phyloP scores from a whole-genome alignment of 164 flowering plant genomes.

The Kalanchoe fedtschenkoi region DNA sequence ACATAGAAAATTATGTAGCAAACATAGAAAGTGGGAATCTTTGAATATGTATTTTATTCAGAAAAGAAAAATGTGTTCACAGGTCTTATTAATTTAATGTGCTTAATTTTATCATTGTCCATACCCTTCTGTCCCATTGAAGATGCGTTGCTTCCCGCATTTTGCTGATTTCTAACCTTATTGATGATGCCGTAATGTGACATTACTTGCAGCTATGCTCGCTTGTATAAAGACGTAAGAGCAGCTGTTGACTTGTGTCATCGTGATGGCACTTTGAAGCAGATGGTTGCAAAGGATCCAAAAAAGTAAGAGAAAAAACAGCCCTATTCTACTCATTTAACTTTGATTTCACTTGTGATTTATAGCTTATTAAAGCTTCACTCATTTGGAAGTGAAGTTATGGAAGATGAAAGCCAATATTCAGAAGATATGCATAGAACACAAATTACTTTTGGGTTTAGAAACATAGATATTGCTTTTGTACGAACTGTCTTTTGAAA shows the following conservation, averaged over 20 bases:
- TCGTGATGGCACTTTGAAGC: slow-evolving; percentile 96
- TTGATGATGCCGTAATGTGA: background rate
- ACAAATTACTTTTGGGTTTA: too few relatives aligned
- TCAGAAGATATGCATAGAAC: too few relatives aligned
- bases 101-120: background rate
- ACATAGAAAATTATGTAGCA: too few relatives aligned
- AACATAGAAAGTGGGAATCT: too few relatives aligned
- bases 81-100: background rate
- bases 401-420: too few relatives aligned
- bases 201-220: slow-evolving; percentile 51
- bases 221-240: slow-evolving; percentile 87
- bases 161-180: background rate
- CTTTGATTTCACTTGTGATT: background rate
- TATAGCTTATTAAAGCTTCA: background rate
- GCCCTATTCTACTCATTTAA: background rate
- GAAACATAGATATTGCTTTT: too few relatives aligned
- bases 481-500: too few relatives aligned
- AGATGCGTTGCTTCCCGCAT: background rate
- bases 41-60: too few relatives aligned
- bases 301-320: slow-evolving; percentile 29
- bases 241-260: slow-evolving; percentile 98
- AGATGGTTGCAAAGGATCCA: slow-evolving; percentile 93
- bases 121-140: background rate
- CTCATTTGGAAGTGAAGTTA: background rate
- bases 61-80: too few relatives aligned